Conservation (phyloP, 2,329 filamentous ascomycete species). For the Arthrobotrys pseudoclavata region DNA sequence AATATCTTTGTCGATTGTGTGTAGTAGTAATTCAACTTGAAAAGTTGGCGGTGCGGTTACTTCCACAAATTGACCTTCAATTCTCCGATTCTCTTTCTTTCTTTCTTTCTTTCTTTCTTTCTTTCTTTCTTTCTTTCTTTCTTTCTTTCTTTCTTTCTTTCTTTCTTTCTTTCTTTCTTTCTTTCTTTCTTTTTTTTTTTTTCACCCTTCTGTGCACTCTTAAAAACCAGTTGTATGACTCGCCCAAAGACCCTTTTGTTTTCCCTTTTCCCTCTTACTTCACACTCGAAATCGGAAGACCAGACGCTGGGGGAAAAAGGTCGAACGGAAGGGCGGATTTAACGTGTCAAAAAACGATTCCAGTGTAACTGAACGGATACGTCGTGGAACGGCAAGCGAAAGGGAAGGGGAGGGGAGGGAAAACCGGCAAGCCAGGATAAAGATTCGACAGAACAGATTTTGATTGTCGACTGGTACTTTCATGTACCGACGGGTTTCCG, state of each 20-base stretch:
- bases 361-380: slow-evolving; percentile 49
- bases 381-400: slow-evolving; percentile 47
- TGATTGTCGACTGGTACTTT: slow-evolving; percentile 38
- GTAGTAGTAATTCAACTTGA: neutral
- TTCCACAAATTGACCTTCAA: slow-evolving; percentile 3
- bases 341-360: slow-evolving; percentile 55
- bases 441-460: slow-evolving; percentile 13
- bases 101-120: neutral
- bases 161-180: too few species aligned
- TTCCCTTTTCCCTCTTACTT: neutral
- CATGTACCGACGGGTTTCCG: slow-evolving; percentile 24
- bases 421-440: slow-evolving; percentile 27
- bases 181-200: neutral
- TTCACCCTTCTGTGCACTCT: slow-evolving; percentile 1
- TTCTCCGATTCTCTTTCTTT: neutral
- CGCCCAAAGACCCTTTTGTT: slow-evolving; percentile 19
- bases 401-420: slow-evolving; percentile 20
- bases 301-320: slow-evolving; percentile 16
- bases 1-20: slow-evolving; percentile 6
- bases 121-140: neutral
- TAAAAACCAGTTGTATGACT: slow-evolving; percentile 29
- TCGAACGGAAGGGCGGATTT: slow-evolving; percentile 45
- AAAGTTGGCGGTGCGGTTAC: slow-evolving; percentile 1
- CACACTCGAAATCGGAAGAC: slow-evolving; percentile 39
- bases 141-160: neutral